Evolutionary conservation across 805 yeast genomes (phyloP), one percentile per base, ranked within the genome.

Genomic region (Spathaspora gorwiae): DNA sequence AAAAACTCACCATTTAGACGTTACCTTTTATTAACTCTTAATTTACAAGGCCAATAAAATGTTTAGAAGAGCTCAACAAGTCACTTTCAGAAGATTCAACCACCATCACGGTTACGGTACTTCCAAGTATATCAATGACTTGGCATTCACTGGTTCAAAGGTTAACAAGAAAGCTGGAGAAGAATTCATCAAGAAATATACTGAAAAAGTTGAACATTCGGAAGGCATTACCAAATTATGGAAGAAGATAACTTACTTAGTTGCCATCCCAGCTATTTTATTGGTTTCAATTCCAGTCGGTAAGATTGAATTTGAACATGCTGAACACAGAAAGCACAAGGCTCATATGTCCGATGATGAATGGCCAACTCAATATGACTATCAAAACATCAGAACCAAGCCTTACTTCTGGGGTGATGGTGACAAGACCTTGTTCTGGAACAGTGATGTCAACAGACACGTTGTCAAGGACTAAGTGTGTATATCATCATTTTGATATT

Each of bases 351-450:
- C 89, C 31, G 97, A 90, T 66, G 92, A 84, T 57, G 95, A 90
- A 65, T 87, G 96, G 90, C 97, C 97, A 62, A 73, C 68, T 50
- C 94, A 86, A 71, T 87, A 87, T 76, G 90, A 83, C 59, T 94
- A 81, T 81, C 90, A 85, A 78, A 94, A 94, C 79, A 68, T 90
- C 59, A 88, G 98, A 81, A 65, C 68, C 64, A 84, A 81, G 68
- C 83, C 86, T 65, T 92, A 80, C 80, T 92, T 90, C 84, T 94
- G 98, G 98, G 99, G 99, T 65, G 92, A 94, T 65, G 98, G 99
- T 66, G 96, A 90, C 78, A 83, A 87, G 80, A 89, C 98, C 52
- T 74, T 85, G 65, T 94, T 94, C 86, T 94, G 99, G 99, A 89
- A 89, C 78, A 78, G 87, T 43, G 86, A 81, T 60, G 79, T 87